Conservation (phyloP, 2,329 filamentous ascomycete species). For the Penicillium sp. region DNA sequence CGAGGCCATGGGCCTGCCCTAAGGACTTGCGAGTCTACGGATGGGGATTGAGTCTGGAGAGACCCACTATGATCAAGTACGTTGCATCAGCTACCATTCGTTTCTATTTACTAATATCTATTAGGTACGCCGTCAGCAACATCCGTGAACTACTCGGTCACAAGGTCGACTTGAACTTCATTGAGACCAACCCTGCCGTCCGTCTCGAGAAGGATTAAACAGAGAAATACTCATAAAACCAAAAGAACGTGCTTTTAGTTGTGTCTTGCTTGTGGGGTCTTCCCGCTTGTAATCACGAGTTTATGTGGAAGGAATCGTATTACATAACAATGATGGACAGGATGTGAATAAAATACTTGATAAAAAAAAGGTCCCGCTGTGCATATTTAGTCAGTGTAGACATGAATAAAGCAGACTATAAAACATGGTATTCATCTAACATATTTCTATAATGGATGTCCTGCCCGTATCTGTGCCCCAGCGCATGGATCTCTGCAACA, state of each 20-base stretch:
- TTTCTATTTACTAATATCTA: constrained; percentile 8
- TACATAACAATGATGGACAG: constrained; percentile 21
- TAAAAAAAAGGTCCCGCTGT: background rate
- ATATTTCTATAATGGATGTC: constrained; percentile 44
- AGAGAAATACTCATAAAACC: constrained; percentile 4
- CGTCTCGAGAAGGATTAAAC: constrained; percentile 77
- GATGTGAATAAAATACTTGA: constrained; percentile 19
- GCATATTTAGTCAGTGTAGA: background rate
- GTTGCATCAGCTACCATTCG: constrained; percentile 29
- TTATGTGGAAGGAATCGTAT: constrained; percentile 23
- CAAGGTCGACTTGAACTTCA: constrained; percentile 91
- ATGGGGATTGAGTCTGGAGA: constrained; percentile 85
- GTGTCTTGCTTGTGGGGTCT: constrained; percentile 16
- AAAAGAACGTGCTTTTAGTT: constrained; percentile 16
- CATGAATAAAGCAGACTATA: background rate
- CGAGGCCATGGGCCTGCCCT: constrained; percentile 88
- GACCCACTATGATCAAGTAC: constrained; percentile 97
- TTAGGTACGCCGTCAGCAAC: constrained; percentile 71
- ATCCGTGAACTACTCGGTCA: constrained; percentile 91
- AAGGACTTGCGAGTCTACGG: constrained; percentile 92
- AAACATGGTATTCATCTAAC: background rate
- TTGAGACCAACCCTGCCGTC: constrained; percentile 87
- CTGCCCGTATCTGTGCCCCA: constrained; percentile 68
- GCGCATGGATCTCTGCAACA: constrained; percentile 56
- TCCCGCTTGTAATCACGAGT: constrained; percentile 19